A percentile compares a stretch with the other conserved stretches of the same genome.
These are phyloP conservation scores for Galerina marginata DNA, from an alignment of 768 basidiomycete genomes.

Conservation along the genomic window DNA sequence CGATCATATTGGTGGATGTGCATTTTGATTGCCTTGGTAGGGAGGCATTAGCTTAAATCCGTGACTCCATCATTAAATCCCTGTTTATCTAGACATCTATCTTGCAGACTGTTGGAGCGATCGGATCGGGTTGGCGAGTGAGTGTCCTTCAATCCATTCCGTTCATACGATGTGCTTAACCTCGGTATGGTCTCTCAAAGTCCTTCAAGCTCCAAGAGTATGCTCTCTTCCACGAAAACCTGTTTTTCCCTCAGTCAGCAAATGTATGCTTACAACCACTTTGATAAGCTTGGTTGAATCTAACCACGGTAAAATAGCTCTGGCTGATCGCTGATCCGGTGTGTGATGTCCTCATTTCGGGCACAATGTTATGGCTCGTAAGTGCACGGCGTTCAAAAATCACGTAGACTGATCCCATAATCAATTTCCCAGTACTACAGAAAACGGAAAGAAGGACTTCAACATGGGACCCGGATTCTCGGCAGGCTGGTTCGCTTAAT, in stretches of 20 bases:
- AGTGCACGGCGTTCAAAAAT: not conserved
- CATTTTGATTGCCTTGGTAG: conserved; percentile 8
- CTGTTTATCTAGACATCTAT: conserved; percentile 4
- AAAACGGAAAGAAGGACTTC: not conserved
- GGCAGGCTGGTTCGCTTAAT: conserved; percentile 11
- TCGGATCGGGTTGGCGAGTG: not conserved
- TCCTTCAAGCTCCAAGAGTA: conserved; percentile 12
- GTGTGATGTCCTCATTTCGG: conserved; percentile 17
- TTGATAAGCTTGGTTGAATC: too few relatives aligned
- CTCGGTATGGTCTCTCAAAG: not conserved
- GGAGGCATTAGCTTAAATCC: too few relatives aligned
- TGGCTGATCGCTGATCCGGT: conserved; percentile 11
- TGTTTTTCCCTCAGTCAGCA: conserved; percentile 1
- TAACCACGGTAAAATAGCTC: not conserved
- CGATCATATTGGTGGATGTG: conserved; percentile 9
- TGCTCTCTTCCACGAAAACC: conserved; percentile 9
- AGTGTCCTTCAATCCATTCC: not conserved
- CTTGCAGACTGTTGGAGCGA: conserved; percentile 8
- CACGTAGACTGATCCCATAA: not conserved
- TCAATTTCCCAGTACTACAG: not conserved
- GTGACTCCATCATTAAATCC: not conserved
- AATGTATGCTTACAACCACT: not conserved
- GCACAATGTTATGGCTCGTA: conserved; percentile 14
- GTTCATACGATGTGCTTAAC: too few relatives aligned
- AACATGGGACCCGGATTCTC: conserved; percentile 2